phyloP scores from a whole-genome alignment of 345 rosid genomes.

The Salix koriyanagi region DNA sequence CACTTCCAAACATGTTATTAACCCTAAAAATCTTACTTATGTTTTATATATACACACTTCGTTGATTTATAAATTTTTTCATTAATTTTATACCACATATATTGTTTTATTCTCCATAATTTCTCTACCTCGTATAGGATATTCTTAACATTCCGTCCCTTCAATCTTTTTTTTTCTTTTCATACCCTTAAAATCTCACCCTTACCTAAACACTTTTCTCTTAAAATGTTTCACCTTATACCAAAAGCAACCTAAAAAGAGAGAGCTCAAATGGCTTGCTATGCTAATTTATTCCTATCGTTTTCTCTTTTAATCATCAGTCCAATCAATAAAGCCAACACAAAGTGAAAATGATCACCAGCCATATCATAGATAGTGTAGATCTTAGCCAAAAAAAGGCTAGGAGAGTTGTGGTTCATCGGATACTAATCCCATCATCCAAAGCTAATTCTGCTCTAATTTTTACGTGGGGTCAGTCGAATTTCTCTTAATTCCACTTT shows the following conservation, averaged over 20 bases:
- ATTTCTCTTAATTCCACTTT: neutral
- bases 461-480: neutral
- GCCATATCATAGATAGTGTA: neutral
- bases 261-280: neutral
- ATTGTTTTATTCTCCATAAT: too few relatives aligned
- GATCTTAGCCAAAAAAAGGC: conserved; percentile 8
- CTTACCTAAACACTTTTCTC: too few relatives aligned
- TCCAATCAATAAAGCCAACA: neutral
- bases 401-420: conserved; percentile 18
- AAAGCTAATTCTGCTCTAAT: neutral
- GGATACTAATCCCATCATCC: conserved; percentile 18
- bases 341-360: neutral
- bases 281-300: neutral
- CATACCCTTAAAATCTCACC: too few relatives aligned
- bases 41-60: too few relatives aligned
- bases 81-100: too few relatives aligned
- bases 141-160: too few relatives aligned
- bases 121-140: too few relatives aligned
- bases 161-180: too few relatives aligned
- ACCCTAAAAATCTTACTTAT: neutral
- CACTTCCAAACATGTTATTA: neutral
- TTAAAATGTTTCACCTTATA: too few relatives aligned
- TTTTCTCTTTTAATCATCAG: neutral
- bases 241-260: neutral
- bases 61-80: too few relatives aligned